Base-by-base conservation (phyloP, 768 basidiomycete genomes). In the Termitomyces sp. region DNA sequence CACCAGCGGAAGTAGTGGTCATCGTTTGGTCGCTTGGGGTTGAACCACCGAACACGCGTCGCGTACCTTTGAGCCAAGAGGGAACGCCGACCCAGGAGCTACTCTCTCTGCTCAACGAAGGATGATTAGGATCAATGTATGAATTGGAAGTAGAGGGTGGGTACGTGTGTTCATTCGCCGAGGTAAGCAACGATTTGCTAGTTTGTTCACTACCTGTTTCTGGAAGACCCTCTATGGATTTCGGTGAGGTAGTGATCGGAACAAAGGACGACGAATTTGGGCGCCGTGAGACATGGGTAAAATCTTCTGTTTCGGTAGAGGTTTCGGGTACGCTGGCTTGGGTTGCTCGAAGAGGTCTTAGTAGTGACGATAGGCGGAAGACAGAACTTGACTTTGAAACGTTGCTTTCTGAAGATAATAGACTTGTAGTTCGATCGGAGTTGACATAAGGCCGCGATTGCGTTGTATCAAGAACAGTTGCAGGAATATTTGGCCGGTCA, bases 11-110 rank as follows among this genome's bases (percentile, higher is more conserved):
- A 51, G 65, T 66, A 46, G 71, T 59, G 1, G 67, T 59, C 17
- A 68, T 29, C 8, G 70, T 54, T 11, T 70, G 65, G 16, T 67
- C 71, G 21, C 71, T 63, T 21, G 65, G 59, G 6, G 68, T 42
- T 34, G 68, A 63, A 25, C 68, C 68, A 40, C 72, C 69, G 61
- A 75, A 75, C 48, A 76, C 70, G 57, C 75, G 78, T 37, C 78
- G 77, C 2, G 78, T 65, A 47, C 73, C 73, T 65, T 78, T 85
- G 52, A 91, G 72, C 89, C 89, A 91, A 27, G 83, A 84, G 6
- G 86, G 89, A 47, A 90, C 85, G 53, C 81, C 82, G 56, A 87
- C 82, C 88, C 88, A 90, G 46, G 74, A 70, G 47, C 71, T 78
- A 47, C 65, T 77, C 65, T 76, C 81, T 75, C 75, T 81, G 76